phyloP scores from a whole-genome alignment of 2,329 filamentous ascomycete species.

The Phaeophleospora eucalypticola region DNA sequence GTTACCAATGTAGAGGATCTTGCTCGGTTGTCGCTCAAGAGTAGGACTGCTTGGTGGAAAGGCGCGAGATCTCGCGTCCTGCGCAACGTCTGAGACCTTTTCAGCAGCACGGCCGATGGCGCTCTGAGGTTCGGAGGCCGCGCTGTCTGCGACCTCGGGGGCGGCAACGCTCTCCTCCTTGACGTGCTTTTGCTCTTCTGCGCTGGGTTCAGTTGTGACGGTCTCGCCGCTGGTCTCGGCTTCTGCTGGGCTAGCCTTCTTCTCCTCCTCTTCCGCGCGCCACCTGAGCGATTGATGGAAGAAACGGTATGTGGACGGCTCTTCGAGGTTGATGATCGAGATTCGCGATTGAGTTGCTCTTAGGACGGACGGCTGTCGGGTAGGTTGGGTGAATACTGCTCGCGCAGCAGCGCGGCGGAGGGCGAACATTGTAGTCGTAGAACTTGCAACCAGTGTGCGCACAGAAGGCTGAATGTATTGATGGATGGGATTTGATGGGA shows the following conservation, averaged over 20 bases:
- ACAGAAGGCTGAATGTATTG: too few species aligned
- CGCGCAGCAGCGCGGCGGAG: constrained; percentile 56
- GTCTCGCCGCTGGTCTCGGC: constrained; percentile 35
- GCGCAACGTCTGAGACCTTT: constrained; percentile 4
- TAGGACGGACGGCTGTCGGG: constrained; percentile 37
- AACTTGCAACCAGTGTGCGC: not conserved
- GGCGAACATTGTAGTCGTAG: constrained; percentile 46
- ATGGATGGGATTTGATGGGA: not conserved
- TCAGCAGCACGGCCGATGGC: not conserved
- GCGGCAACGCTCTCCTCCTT: constrained; percentile 22
- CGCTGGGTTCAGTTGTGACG: constrained; percentile 30
- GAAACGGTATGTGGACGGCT: constrained; percentile 35
- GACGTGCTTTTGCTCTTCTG: constrained; percentile 28
- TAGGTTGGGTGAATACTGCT: constrained; percentile 47
- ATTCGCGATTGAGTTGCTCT: constrained; percentile 14
- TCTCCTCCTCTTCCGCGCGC: constrained; percentile 37
- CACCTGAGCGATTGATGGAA: constrained; percentile 38
- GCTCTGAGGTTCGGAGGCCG: constrained; percentile 1
- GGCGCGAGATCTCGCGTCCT: too few species aligned
- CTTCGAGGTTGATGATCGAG: constrained; percentile 36
- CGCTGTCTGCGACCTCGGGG: not conserved
- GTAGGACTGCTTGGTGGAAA: too few species aligned
- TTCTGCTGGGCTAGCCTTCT: constrained; percentile 22
- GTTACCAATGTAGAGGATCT: constrained; percentile 63
- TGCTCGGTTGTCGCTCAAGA: constrained; percentile 31